Base-by-base conservation (phyloP, 768 basidiomycete species). In the Daedaleopsis sinensis region DNA sequence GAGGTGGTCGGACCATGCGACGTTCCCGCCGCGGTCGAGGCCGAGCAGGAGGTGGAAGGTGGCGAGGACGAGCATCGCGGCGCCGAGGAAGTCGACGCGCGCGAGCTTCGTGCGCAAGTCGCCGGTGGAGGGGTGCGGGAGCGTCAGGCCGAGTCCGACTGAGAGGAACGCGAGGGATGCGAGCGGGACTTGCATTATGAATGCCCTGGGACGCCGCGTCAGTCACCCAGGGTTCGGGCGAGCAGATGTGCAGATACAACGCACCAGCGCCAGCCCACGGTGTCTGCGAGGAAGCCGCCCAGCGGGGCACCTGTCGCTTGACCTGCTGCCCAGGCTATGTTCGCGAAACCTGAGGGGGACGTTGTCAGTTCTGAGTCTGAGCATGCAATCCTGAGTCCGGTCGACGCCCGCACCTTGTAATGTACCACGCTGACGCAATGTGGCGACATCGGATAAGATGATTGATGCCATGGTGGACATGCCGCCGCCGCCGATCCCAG, bases 231-330 rank as follows among this genome's bases (percentile, higher is more conserved):
- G 21, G n/a, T n/a, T n/a, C n/a, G n/a, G 8, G 21, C 24, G 15
- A 37, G 43, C 32, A 52, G 23, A 3, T 27, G 32, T 24, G 48
- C 9, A 52, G 38, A 9, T 8, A n/a, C 2, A 12, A 16, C 60
- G 44, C 54, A 84, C 85, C 87, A 88, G 70, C 87, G 72, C 88
- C 88, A 90, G 5, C 87, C 87, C 44, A 88, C 82, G 11, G 74
- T 82, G 66, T 89, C 88, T 1, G 84, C 79, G 3, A 90, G 72
- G 43, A 84, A 78, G 6, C 88, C 87, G 12, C 88, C 87, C 0
- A 88, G 70, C 2, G 87, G 87, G 3, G 87, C 86, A 12, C 88
- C 88, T 0, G 77, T 74, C 0, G 82, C 80, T 23, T 83, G 83
- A 11, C 88, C 88, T 16, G 76, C 71, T 0, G 86, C 82, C 59